These are phyloP conservation scores for Aegilops sharonensis DNA, from an alignment of 176 grass and related monocot species.

Conservation along the genomic window DNA sequence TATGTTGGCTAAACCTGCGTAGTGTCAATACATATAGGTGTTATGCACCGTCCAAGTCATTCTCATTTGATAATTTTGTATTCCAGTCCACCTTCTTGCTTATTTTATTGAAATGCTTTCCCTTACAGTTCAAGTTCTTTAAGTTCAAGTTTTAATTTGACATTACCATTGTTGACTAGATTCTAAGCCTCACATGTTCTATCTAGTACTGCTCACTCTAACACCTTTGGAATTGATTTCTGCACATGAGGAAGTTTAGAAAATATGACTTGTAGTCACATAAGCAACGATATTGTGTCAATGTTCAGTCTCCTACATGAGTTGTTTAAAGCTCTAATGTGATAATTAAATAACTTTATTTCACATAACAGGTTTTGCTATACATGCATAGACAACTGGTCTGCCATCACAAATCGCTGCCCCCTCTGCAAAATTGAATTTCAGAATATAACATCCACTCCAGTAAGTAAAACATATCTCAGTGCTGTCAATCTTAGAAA, in stretches of 20 bases:
- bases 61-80: constrained; percentile 6
- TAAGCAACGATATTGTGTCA: constrained; percentile 12
- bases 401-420: constrained; percentile 85
- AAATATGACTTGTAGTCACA: constrained; percentile 5
- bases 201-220: constrained; percentile 4
- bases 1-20: constrained; percentile 13
- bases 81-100: constrained; percentile 1
- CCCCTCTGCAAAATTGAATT: constrained; percentile 90
- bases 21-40: neutral
- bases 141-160: neutral
- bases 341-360: constrained; percentile 25
- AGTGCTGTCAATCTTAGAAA: neutral
- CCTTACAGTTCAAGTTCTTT: neutral
- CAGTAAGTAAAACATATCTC: constrained; percentile 54
- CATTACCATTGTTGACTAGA: neutral
- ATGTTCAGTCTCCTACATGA: neutral
- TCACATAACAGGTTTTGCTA: constrained; percentile 75
- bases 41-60: neutral
- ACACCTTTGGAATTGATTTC: constrained; percentile 12
- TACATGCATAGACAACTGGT: constrained; percentile 95
- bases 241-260: constrained; percentile 6
- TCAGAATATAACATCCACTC: constrained; percentile 65
- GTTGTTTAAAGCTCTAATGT: constrained; percentile 8
- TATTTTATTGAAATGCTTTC: neutral
- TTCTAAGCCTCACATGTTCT: neutral